phyloP scores from a whole-genome alignment of 768 basidiomycete species.

The Termitomyces sp. region DNA sequence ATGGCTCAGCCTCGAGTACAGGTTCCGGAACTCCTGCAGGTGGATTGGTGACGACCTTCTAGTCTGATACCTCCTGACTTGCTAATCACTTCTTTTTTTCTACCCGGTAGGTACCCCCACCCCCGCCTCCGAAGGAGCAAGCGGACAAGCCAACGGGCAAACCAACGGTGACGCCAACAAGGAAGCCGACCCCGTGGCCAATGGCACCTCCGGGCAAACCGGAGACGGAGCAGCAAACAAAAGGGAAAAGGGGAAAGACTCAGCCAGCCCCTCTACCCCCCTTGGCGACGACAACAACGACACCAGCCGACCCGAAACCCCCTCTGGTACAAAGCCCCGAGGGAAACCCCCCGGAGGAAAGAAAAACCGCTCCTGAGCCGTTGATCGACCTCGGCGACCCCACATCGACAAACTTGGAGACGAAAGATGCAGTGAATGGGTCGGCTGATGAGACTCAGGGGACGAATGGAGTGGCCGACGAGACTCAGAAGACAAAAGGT shows the following conservation, averaged over 20 bases:
- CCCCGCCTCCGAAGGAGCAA: neutral
- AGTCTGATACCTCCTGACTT: neutral
- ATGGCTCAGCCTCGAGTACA: neutral
- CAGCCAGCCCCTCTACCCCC: neutral
- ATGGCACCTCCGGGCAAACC: neutral
- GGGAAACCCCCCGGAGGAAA: neutral
- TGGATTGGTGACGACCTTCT: slow-evolving; percentile 18
- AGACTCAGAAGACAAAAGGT: no score
- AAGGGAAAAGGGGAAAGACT: neutral
- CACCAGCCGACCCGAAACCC: neutral
- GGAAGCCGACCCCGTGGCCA: neutral
- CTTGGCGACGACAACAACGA: neutral
- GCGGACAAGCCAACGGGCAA: no score
- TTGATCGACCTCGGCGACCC: neutral
- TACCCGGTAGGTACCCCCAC: neutral
- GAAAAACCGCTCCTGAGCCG: neutral
- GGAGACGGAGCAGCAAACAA: neutral
- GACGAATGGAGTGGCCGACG: no score
- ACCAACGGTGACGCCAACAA: neutral
- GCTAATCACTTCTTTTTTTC: slow-evolving; percentile 2
- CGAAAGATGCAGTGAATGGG: neutral
- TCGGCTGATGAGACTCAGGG: no score
- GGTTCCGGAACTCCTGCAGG: slow-evolving; percentile 11
- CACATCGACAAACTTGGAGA: neutral
- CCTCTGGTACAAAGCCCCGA: neutral